These are phyloP conservation scores for Blepharisma undulans DNA, from an alignment of 169 alveolate genomes.

Conservation along the genomic window DNA sequence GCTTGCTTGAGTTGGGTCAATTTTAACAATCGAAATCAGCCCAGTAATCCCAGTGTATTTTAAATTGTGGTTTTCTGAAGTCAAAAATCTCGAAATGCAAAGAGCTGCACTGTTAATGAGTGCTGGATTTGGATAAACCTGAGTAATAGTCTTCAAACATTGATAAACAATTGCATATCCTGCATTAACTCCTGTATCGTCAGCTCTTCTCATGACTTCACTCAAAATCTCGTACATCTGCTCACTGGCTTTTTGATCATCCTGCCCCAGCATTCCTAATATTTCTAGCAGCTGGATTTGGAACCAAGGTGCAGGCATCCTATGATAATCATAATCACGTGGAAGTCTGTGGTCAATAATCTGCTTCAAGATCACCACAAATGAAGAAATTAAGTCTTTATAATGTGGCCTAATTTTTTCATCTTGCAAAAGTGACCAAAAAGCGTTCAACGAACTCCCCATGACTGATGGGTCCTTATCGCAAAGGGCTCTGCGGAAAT, in stretches of 20 bases:
- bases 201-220: constrained; percentile 87
- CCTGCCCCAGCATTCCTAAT: constrained; percentile 82
- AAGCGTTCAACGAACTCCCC: constrained; percentile 88
- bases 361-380: constrained; percentile 90
- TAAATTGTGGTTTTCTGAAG: constrained; percentile 91
- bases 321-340: constrained; percentile 92
- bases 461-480: constrained; percentile 94
- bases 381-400: constrained; percentile 85
- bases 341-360: constrained; percentile 92
- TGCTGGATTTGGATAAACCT: constrained; percentile 87
- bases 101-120: constrained; percentile 91
- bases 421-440: constrained; percentile 73
- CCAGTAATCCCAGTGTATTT: constrained; percentile 93
- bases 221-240: constrained; percentile 90
- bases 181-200: constrained; percentile 88
- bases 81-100: constrained; percentile 88
- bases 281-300: constrained; percentile 88
- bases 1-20: constrained; percentile 91
- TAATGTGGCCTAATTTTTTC: constrained; percentile 73
- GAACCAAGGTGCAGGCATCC: constrained; percentile 97
- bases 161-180: constrained; percentile 93
- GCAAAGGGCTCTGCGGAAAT: constrained; percentile 89
- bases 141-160: constrained; percentile 90
- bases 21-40: constrained; percentile 88
- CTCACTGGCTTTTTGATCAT: constrained; percentile 86